A percentile compares a stretch with the other conserved stretches of the same genome.
Conservation (phyloP, 2,329 filamentous ascomycete species). For the Huntiella savannae region DNA sequence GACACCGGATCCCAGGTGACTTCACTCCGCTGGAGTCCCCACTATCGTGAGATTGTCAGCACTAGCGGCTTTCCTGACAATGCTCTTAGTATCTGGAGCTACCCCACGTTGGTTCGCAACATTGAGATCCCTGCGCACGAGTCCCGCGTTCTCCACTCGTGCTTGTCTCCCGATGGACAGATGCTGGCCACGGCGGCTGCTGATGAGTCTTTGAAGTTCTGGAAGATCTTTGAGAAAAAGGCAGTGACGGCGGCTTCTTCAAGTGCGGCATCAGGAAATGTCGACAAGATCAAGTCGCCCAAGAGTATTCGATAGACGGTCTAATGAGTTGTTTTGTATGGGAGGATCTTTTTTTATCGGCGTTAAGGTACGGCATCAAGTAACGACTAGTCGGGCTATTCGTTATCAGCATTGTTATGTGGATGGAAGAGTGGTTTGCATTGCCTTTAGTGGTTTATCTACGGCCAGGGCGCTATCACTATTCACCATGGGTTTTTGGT, state of each 20-base stretch:
- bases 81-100: conserved; percentile 97
- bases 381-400: too few relatives aligned
- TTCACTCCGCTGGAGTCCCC: conserved; percentile 84
- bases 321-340: conserved; percentile 5
- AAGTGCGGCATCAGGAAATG: conserved; percentile 55
- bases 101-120: conserved; percentile 90
- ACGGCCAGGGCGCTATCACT: too few relatives aligned
- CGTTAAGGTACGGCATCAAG: not conserved
- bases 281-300: conserved; percentile 64
- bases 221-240: conserved; percentile 99
- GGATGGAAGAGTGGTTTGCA: too few relatives aligned
- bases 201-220: conserved; percentile 97
- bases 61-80: conserved; percentile 98
- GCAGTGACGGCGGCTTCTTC: conserved; percentile 49
- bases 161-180: conserved; percentile 90
- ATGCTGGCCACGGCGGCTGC: conserved; percentile 92
- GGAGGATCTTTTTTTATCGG: not conserved
- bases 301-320: conserved; percentile 66
- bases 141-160: conserved; percentile 89
- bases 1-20: conserved; percentile 97
- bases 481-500: not conserved
- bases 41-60: conserved; percentile 95
- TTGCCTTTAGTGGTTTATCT: too few relatives aligned
- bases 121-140: conserved; percentile 96
- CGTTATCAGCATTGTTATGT: too few relatives aligned